Evolutionary conservation across 1,284 basidiomycete genomes (phyloP), one percentile per base, ranked within the genome.

Genomic region (Irpex sp.): DNA sequence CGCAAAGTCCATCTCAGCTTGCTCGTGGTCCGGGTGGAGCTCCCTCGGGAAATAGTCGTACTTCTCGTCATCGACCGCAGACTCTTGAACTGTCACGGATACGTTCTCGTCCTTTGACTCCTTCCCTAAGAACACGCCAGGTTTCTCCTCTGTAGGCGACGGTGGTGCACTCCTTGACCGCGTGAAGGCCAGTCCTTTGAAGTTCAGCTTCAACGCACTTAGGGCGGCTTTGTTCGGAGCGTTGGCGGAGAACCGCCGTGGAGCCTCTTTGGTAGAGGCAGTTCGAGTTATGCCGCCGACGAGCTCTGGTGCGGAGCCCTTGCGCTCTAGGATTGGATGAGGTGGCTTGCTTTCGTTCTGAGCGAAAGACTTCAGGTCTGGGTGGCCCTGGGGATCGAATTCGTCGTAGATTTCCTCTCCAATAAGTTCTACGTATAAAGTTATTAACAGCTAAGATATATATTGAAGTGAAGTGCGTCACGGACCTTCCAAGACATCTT

Each of bases 401-500:
- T 94, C 92, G 69, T 94, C 93, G 66, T 91, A 92, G 57, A 94
- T 94, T 68, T 94, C 92, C 75, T 94, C 91, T 19, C 93, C 92
- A 58, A 94, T 93, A 7, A 94, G 79, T 70, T 94, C 93, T 91
- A 67, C 3, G 5, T 19, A 4, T 0, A 9, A n/a, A 21, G 0
- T 6, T 10, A 52, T 59, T 23, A 59, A 28, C 9, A 0, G 9
- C 3, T n/a, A 18, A 6, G 2, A 10, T 0, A 19, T 23, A 3
- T 10, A 23, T 1, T 2, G 2, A 2, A 19, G 18, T 8, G 3
- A 23, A 37, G 33, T 12, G 23, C 7, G 19, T 21, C 66, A 68
- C 48, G 8, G 61, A 88, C 91, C 88, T 83, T 96, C 94, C 8
- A 96, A 79, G 16, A 96, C 92, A 66, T 96, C 94, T 73, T 96